Evolutionary conservation across 495 filamentous ascomycete species (phyloP), one percentile per base, ranked within the genome.

Genomic region (Podospora conica): DNA sequence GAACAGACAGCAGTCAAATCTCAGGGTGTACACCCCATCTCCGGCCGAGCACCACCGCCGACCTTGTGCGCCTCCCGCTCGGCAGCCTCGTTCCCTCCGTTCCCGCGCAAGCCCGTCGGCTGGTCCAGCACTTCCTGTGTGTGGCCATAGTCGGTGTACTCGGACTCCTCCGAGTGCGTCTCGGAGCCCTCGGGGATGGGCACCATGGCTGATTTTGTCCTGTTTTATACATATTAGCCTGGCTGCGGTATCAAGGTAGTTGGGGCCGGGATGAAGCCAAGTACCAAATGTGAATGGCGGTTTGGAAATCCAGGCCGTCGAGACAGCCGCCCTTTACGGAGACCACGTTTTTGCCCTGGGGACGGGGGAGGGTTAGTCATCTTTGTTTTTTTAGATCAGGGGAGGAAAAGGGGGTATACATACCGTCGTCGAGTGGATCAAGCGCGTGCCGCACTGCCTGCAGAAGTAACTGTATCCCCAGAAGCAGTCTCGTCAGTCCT

Each of bases 281-380:
- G n/a, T 58, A 72, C 72, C 86, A 89, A 56, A 89, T 85, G 75
- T 88, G 86, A 55, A 81, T 82, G 11, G 84, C 84, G 5, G 68
- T 68, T 7, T 68, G 76, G 84, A 87, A 84, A 69, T 86, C 82
- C 33, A 88, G 71, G 3, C 77, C 84, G 31, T 84, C 81, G 58
- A 90, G 76, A 66, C 86, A 88, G 22, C 85, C 86, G 1, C 85
- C 85, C 64, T 89, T 89, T 23, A 89, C 82, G 58, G 80, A 82
- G 28, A 86, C 77, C 24, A 83, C 81, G 55, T 82, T 76, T 53
- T 81, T 79, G 54, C 81, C 80, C 80, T 82, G 15, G 3, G 27
- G 20, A 15, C 5, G 12, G 5, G 9, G 12, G 55, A 8, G 55
- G 20, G 1, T 53, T 20, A 59, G 40, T 23, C 22, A 4, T 48